Percentiles rank a stretch among this genome's conserved stretches.
Conservation (phyloP, 805 yeast genomes). For the Candida xiaguanensis region DNA sequence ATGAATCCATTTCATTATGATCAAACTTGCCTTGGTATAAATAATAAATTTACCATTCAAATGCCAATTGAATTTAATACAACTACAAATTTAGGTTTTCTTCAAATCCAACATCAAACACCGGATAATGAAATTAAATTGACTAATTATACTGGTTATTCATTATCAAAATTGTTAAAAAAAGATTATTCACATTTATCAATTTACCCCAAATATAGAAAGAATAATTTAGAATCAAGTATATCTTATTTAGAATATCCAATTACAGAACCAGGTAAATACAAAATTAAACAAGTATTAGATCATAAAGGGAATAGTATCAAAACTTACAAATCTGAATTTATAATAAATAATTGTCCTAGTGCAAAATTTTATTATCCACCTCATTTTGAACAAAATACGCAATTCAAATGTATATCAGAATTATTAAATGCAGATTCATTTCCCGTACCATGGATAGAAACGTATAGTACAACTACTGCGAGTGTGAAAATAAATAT, state of each 20-base stretch:
- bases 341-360: slow-evolving; percentile 77
- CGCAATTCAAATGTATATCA: slow-evolving; percentile 52
- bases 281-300: slow-evolving; percentile 60
- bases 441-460: slow-evolving; percentile 42
- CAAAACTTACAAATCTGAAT: slow-evolving; percentile 56
- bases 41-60: slow-evolving; percentile 20
- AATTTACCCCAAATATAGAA: slow-evolving; percentile 17
- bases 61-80: slow-evolving; percentile 82
- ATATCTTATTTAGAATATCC: slow-evolving; percentile 66
- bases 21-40: slow-evolving; percentile 55
- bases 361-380: slow-evolving; percentile 50
- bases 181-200: slow-evolving; percentile 31
- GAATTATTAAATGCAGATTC: slow-evolving; percentile 33
- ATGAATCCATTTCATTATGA: slow-evolving; percentile 68
- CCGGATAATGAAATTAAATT: slow-evolving; percentile 47
- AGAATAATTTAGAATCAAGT: slow-evolving; percentile 24
- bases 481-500: slow-evolving; percentile 23
- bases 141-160: slow-evolving; percentile 54
- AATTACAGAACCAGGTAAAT: slow-evolving; percentile 68
- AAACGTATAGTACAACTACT: slow-evolving; percentile 77
- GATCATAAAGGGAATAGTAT: slow-evolving; percentile 63
- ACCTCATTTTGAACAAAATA: slow-evolving; percentile 15
- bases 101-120: slow-evolving; percentile 62
- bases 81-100: slow-evolving; percentile 61
- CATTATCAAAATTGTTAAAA: slow-evolving; percentile 41